Evolutionary conservation across 495 filamentous ascomycete genomes (phyloP).

Genomic region (Penicillium tannophilum): DNA sequence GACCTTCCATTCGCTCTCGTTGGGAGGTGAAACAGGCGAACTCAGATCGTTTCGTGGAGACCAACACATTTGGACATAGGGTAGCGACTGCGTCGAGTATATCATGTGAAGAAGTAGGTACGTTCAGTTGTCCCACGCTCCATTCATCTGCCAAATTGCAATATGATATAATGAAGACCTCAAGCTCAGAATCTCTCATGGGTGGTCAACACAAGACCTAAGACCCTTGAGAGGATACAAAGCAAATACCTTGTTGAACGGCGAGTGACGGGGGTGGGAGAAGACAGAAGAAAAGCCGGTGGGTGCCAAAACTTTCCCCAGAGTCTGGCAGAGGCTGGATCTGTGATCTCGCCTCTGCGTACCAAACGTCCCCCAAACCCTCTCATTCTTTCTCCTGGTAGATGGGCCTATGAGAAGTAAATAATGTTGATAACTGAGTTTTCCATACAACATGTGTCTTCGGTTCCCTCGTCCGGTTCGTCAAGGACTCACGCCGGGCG

Average conservation of each 20-base stretch:
- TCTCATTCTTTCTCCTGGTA: neutral
- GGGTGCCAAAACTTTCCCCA: conserved; percentile 2
- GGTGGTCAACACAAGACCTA: neutral
- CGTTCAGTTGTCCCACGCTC: neutral
- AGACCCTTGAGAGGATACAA: neutral
- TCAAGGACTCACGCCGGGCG: conserved; percentile 19
- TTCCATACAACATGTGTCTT: conserved; percentile 11
- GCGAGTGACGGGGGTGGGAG: neutral
- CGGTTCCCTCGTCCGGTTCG: conserved; percentile 29
- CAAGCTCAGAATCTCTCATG: too few relatives aligned
- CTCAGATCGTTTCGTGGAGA: conserved; percentile 7
- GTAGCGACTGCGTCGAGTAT: neutral
- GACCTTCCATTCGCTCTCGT: conserved; percentile 23
- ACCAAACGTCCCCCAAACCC: conserved; percentile 1
- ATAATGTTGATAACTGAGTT: neutral
- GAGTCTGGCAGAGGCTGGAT: conserved; percentile 8
- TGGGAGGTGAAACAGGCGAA: conserved; percentile 5
- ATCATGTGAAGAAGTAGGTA: neutral
- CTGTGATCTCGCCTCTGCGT: conserved; percentile 13
- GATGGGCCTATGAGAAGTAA: conserved; percentile 8
- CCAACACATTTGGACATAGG: neutral
- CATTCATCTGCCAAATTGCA: too few relatives aligned
- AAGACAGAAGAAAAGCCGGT: neutral
- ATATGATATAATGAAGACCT: too few relatives aligned
- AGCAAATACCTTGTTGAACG: neutral